Base-by-base conservation (phyloP, 495 filamentous ascomycete species). In the Delitschia confertaspora region DNA sequence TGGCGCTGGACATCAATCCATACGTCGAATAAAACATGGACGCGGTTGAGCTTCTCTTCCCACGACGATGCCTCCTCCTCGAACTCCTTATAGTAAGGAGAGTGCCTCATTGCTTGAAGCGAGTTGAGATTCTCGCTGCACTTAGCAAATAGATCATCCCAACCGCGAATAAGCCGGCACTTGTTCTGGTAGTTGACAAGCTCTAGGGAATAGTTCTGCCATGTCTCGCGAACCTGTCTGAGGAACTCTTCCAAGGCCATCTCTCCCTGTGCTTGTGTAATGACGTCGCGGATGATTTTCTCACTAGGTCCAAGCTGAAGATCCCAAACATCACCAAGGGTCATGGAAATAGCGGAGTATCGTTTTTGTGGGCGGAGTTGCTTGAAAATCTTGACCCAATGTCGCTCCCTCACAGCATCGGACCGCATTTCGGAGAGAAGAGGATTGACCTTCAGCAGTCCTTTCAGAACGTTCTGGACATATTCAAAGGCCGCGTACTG, bases 1-100 rank as follows among this genome's bases (percentile, higher is more conserved):
- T 99, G 91, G 44, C 91, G 79, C 64, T 99, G 91, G 19, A 99
- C 93, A 66, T 99, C 91, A 50, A 99, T 96, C 91, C 91, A 99
- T 21, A 96, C 86, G 65, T 99, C 93, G 59, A 99, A 99, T 2
- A 96, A 72, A 23, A 96, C 85, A 60, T 96, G 91, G 16, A 96
- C 85, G 26, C 93, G 80, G 62, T 99, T 99, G 30, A 99, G 72
- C 56, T 93, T 94, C 63, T 99, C 91, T 65, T 99, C 91, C 93
- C 93, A 99, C 2, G 79, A 74, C 2, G 87, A 82, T 14, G 91
- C 91, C 49, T 96, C 93, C 54, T 96, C 91, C 59, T 96, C 91
- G 52, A 99, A 99, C 54, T 95, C 88, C 60, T 94, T 95, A 67
- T 93, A 96, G 61, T 96, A 99, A 0, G 91, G 91, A 4, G 91